Percentiles rank a stretch among this genome's conserved stretches.
Evolutionary conservation across 2,329 filamentous ascomycete species (phyloP).

Genomic region (Thelonectria rubi): DNA sequence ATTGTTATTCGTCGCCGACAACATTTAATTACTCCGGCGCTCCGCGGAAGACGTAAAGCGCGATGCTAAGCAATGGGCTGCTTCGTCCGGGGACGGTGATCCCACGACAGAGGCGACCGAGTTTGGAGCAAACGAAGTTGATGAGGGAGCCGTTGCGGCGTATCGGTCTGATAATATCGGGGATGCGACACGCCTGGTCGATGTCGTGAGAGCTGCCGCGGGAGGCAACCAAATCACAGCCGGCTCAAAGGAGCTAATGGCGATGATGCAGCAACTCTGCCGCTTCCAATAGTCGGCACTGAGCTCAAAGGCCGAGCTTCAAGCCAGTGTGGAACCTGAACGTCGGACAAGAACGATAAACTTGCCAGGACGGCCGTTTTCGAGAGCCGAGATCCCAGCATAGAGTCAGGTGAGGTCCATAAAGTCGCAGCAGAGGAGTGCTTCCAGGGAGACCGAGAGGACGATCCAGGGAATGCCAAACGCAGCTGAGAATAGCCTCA

Average conservation of each 20-base stretch:
- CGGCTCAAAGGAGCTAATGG: constrained; percentile 9
- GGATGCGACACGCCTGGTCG: constrained; percentile 5
- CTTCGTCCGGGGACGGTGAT: constrained; percentile 1
- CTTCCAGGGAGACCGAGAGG: constrained; percentile 16
- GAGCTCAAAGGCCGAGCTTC: constrained; percentile 1
- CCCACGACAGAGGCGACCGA: neutral
- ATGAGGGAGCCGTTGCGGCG: neutral
- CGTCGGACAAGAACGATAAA: neutral
- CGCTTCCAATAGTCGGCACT: constrained; percentile 7
- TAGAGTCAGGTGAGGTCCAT: neutral
- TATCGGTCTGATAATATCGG: neutral
- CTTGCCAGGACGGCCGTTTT: neutral
- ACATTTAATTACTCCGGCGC: constrained; percentile 6
- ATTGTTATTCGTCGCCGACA: neutral
- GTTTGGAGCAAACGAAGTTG: no score
- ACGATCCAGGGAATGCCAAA: constrained; percentile 20
- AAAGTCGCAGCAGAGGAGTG: constrained; percentile 25
- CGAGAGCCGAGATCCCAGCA: no score
- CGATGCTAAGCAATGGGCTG: constrained; percentile 9
- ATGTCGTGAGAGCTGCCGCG: constrained; percentile 9
- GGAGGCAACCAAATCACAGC: constrained; percentile 11
- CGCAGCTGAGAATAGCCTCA: no score
- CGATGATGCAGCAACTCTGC: constrained; percentile 10
- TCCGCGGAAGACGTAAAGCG: neutral
- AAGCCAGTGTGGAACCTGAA: neutral